Base-by-base conservation (phyloP, 2,329 filamentous ascomycete genomes). In the Claviceps lovelessii region DNA sequence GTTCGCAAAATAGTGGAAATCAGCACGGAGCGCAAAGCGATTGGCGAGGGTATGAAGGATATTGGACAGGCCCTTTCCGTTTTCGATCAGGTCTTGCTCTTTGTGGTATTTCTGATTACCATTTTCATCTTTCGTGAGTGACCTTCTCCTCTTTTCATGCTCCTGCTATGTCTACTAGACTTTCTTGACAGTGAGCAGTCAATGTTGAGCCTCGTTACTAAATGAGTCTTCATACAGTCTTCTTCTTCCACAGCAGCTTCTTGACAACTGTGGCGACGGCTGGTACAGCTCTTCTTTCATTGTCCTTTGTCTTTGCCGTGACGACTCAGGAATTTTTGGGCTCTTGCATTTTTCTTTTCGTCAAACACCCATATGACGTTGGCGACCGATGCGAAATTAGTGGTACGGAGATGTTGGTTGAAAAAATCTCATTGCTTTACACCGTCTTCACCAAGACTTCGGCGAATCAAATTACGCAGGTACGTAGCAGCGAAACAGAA, bases 341-440 rank as follows among this genome's bases (percentile, higher is more conserved):
- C 64, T 96, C 90, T 42, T 97, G 91, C 74, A 95, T 98, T 64
- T 98, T 98, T 75, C 75, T 98, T 1, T 98, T 98, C 64, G 89
- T 97, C 74, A 98, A 98, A 75, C 93, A 98, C 68, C 91, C 93
- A 0, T 97, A 87, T 68, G 93, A 98, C 67, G 90, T 97, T 28
- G 90, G 91, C 58, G 93, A 98, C 68, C 85, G 93, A 31, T 88
- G 97, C 47, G 90, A 96, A 63, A 86, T 97, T 59, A 73, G 68
- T 53, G 76, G 76, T 17, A 77, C 84, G 60, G 77, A 83, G 61
- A 82, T 95, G 61, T 76, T 89, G 5, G 93, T 98, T 11, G 90
- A 97, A 69, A 88, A 90, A 67, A 97, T 97, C 62, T 95, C 90
- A 2, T 79, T 98, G 35, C 77, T 98, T 4, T 97, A 90, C 74